Conservation (phyloP, 2,329 filamentous ascomycete species). For the Fusarium sp. region DNA sequence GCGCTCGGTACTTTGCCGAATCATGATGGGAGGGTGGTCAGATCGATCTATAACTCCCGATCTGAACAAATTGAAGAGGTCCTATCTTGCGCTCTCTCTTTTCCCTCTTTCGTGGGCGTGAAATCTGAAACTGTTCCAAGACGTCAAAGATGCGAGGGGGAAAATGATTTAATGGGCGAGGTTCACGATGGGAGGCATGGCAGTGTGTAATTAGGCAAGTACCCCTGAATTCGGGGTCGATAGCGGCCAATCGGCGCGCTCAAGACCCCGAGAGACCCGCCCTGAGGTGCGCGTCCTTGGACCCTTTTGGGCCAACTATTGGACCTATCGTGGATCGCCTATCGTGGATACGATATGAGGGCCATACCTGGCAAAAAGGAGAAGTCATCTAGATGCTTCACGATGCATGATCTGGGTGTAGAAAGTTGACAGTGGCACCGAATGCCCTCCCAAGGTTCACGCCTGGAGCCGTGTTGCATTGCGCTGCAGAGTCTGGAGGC, state of each 20-base stretch:
- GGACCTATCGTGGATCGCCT: slow-evolving; percentile 9
- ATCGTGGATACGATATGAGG: slow-evolving; percentile 11
- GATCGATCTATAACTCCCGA: not conserved
- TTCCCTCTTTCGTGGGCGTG: not conserved
- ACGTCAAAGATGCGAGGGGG: slow-evolving; percentile 5
- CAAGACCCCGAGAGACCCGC: slow-evolving; percentile 9
- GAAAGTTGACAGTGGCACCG: not conserved
- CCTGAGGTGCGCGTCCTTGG: slow-evolving; percentile 23
- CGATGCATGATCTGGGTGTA: not conserved
- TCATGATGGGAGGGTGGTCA: slow-evolving; percentile 16
- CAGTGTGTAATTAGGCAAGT: slow-evolving; percentile 3
- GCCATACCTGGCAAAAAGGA: not conserved
- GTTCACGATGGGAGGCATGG: not conserved
- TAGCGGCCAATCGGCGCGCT: slow-evolving; percentile 2
- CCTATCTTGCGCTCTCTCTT: not conserved
- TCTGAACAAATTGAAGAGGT: not conserved
- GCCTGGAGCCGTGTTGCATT: slow-evolving; percentile 6
- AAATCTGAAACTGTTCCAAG: slow-evolving; percentile 9
- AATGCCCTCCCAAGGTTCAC: not conserved
- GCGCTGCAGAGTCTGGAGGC: slow-evolving; percentile 4
- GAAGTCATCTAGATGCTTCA: not conserved
- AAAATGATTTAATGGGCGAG: slow-evolving; percentile 4
- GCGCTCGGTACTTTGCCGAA: slow-evolving; percentile 37
- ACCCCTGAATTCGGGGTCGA: slow-evolving; percentile 19
- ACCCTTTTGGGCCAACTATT: slow-evolving; percentile 24